Base-by-base conservation (phyloP, 257 asterid genomes). In the Fraxinus pennsylvanica region DNA sequence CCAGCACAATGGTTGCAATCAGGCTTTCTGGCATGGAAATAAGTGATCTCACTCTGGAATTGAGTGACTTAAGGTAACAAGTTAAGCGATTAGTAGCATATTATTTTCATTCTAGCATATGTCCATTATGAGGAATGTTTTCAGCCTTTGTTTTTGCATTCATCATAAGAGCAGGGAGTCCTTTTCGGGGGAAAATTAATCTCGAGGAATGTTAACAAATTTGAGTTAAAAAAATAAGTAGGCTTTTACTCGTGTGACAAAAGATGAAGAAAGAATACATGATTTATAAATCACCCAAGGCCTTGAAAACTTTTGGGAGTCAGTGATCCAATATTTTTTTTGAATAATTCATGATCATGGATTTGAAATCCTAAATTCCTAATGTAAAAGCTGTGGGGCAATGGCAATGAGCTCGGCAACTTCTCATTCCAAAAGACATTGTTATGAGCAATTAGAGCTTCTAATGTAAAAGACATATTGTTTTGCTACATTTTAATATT, bases 1-100 rank as follows among this genome's bases (percentile, higher is more conserved):
- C 97, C 57, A 87, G 97, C 77, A 94, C 99, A 72, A 92, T 91
- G 97, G 91, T 96, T 82, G 97, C 97, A 43, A 72, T 92, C 79
- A 90, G 96, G 85, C 85, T 92, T 74, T 86, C 97, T 71, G 91
- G 96, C 77, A 91, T 94, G 94, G 97, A 92, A 84, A 86, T 94
- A 82, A 92, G 97, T 87, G 97, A 94, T 81, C 95, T 94, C 76
- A 89, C 94, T 73, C 90, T 92, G 75, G 97, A 92, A 86, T 75
- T 94, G 72, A 92, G 89, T 85, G 97, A 92, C 76, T 83, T 94
- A 81, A 92, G 98, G 98, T 94, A 84, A 74, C 71, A 75, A 50
- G 27, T 74, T 69, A 33, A 74, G 61, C 68, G 67, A 52, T 73
- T 68, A 2, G 17, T 54, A 6, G 8, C 54, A 80, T 50, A 17